Evolutionary conservation across 768 basidiomycete genomes (phyloP), one percentile per base, ranked within the genome.

Genomic region (Russula dissimulans): DNA sequence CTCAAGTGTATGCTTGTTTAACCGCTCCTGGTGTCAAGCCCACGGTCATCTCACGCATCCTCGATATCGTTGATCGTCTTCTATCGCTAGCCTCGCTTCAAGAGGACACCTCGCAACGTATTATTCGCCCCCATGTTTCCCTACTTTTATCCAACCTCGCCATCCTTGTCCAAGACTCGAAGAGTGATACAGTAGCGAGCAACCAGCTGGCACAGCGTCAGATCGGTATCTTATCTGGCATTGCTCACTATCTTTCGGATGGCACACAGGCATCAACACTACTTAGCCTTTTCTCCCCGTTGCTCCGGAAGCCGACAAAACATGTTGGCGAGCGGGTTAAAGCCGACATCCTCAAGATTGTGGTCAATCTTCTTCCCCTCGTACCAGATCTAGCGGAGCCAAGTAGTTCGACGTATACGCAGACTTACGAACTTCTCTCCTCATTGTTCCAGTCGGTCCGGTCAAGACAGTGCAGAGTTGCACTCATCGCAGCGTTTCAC

Each of bases 261-360:
- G 76, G 82, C 2, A 70, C 72, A 0, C 90, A 97, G 68, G 92
- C 93, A 1, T 77, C 81, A 15, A 81, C 80, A 5, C 78, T 98
- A 5, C 78, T 93, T 22, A 68, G 74, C 0, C 77, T 97, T 3
- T 86, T 97, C 68, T 73, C 81, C 0, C 94, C 94, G 0, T 77
- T 97, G 31, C 77, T 98, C 14, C 85, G 87, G 50, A 87, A 85
- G 65, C 85, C 92, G 3, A 71, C 79, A 26, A 90, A 85, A 69
- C 70, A 85, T 4, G 81, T 97, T 0, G 80, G 89, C 0, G 97
- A 99, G 74, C 90, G 86, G 71, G 78, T 87, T 70, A 97, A 98
- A 75, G 76, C 82, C 42, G 83, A 95, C 68, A 71, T 97, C 57
- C 76, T 97, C 54, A 83, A 77, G 66, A 89, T 91, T 65, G 73